Evolutionary conservation across 139 green algal species (phyloP).

Genomic region (Ettlia oleoabundans): DNA sequence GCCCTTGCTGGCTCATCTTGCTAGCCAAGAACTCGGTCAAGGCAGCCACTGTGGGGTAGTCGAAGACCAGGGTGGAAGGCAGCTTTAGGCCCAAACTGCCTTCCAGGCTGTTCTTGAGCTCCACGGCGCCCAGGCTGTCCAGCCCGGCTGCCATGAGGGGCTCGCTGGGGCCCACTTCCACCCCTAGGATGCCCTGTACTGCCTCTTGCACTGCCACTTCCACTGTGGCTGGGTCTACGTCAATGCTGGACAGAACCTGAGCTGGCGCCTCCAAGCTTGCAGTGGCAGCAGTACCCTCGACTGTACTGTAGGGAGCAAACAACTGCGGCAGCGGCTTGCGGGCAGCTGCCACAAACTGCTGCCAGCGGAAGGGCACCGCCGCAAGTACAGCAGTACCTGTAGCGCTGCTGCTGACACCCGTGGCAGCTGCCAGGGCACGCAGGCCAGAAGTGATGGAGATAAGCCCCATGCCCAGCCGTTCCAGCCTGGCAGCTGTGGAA

Average conservation of each 20-base stretch:
- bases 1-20: neutral
- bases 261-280: neutral
- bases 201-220: conserved; percentile 22
- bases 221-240: conserved; percentile 19
- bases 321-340: conserved; percentile 30
- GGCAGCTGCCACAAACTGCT: conserved; percentile 38
- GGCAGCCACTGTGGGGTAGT: conserved; percentile 69
- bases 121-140: conserved; percentile 63
- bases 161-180: conserved; percentile 2
- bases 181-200: conserved; percentile 35
- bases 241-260: neutral
- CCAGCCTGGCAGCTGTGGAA: conserved; percentile 56
- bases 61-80: conserved; percentile 73
- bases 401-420: conserved; percentile 9
- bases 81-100: conserved; percentile 54
- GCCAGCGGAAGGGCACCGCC: conserved; percentile 51
- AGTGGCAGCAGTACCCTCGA: no score
- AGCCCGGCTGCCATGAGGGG: conserved; percentile 64
- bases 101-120: conserved; percentile 60
- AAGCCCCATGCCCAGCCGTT: conserved; percentile 72
- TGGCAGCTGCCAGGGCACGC: neutral
- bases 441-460: neutral
- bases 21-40: conserved; percentile 32
- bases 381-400: conserved; percentile 32
- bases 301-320: conserved; percentile 23